Base-by-base conservation (phyloP, 2,329 filamentous ascomycete genomes). In the Penicillium sp. region DNA sequence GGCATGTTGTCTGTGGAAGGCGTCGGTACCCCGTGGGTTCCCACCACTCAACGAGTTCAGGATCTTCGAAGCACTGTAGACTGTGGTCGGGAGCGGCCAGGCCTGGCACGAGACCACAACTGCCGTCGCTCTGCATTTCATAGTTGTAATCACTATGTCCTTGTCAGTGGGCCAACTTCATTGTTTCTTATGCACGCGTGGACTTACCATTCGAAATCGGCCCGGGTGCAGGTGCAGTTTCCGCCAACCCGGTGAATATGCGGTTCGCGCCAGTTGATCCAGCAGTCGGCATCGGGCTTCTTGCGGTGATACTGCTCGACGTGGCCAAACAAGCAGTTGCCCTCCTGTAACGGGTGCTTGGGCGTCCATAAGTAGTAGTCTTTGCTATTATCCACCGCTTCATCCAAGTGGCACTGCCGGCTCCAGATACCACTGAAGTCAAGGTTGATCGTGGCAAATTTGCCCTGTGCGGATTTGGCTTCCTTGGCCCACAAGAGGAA, bases 281-380 rank as follows among this genome's bases (percentile, higher is more conserved):
- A 95, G 72, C 93, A 98, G 33, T 84, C 70, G 14, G 76, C 74
- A 11, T 83, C 80, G n/a, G 75, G 68, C 66, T 86, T 90, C 78
- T 97, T 98, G 62, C 93, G 87, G 57, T 94, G 80, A 59, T 96
- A 98, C 59, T 87, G 79, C 19, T 90, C 82, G 42, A 87, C 78
- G 62, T 97, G 94, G 1, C 93, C 93, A 58, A 98, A 98, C 2
- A 98, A 75, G 65, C 93, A 98, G 53, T 89, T 81, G 48, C 88
- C 75, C 7, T 85, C 71, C 50, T 86, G 78, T 45, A 83, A 70
- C 2, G 93, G 93, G 63, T 97, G 93, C 56, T 80, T 81, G 2
- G 93, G 91, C 33, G 80, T 80, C 91, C 91, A 98, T 4, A 94
- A 70, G 45, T 86, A 79, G 67, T 96, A 98, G 67, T 97, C 72